Conservation (phyloP, 257 asterid species). For the Solanum pimpinellifolium region DNA sequence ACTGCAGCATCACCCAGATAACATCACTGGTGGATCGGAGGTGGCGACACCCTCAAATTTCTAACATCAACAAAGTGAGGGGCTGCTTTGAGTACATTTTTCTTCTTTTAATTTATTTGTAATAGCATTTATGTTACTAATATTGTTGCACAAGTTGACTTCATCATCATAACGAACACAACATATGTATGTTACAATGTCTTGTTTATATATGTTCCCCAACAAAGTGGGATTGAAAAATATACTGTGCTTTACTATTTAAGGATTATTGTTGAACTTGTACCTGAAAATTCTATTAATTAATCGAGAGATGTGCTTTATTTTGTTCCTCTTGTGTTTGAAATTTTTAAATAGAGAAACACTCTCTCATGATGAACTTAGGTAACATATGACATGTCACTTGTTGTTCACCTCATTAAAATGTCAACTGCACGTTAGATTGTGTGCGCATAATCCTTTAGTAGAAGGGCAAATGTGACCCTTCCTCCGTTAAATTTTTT, state of each 20-base stretch:
- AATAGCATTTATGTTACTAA: neutral
- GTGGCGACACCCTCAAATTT: neutral
- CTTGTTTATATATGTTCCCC: neutral
- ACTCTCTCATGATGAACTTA: neutral
- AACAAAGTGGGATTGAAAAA: neutral
- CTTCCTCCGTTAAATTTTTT: neutral
- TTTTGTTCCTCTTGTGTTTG: neutral
- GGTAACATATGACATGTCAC: neutral
- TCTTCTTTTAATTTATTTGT: neutral
- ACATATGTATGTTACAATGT: neutral
- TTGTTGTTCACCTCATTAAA: neutral
- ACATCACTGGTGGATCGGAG: neutral
- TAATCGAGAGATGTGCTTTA: neutral
- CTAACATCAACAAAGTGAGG: neutral
- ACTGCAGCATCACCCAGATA: slow-evolving; percentile 44
- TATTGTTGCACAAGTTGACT: neutral
- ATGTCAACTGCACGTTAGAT: neutral
- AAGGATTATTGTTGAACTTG: neutral
- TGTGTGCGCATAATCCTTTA: neutral
- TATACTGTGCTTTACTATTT: neutral
- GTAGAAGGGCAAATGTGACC: neutral
- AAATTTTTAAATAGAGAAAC: neutral
- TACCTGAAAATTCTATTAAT: neutral
- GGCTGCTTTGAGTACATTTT: neutral
- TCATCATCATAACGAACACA: neutral